phyloP scores from a whole-genome alignment of 306 rosid genomes.

The Acacia acuminata region DNA sequence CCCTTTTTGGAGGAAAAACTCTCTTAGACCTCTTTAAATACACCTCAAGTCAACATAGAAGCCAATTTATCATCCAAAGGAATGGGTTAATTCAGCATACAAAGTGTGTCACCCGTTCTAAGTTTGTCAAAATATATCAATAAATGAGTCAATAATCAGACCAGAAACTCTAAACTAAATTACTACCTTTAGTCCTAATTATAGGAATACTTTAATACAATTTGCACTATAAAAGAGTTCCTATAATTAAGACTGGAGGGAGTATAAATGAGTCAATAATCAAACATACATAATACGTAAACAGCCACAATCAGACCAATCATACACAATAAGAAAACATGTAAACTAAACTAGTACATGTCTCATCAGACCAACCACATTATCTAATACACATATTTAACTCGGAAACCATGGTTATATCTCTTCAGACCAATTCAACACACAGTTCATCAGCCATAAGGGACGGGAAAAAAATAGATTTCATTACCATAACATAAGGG shows the following conservation, averaged over 20 bases:
- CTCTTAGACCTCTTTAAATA: neutral
- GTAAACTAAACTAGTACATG: neutral
- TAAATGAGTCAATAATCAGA: neutral
- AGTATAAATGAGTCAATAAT: neutral
- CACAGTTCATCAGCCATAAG: too few relatives aligned
- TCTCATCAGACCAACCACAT: neutral
- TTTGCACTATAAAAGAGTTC: too few relatives aligned
- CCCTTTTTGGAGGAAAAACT: neutral
- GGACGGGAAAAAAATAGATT: neutral
- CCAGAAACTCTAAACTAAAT: neutral
- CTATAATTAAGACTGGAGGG: too few relatives aligned
- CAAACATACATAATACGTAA: neutral
- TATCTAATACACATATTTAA: neutral
- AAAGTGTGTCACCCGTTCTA: neutral
- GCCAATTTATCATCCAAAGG: neutral
- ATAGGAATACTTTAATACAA: too few relatives aligned
- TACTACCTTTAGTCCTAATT: neutral
- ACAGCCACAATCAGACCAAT: neutral
- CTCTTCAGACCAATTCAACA: neutral
- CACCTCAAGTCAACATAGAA: neutral
- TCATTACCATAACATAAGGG: neutral
- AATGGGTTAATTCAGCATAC: neutral
- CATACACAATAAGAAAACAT: neutral
- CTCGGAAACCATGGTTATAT: neutral
- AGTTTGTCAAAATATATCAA: neutral